phyloP scores from a whole-genome alignment of 345 rosid species.

The Viola odorata region DNA sequence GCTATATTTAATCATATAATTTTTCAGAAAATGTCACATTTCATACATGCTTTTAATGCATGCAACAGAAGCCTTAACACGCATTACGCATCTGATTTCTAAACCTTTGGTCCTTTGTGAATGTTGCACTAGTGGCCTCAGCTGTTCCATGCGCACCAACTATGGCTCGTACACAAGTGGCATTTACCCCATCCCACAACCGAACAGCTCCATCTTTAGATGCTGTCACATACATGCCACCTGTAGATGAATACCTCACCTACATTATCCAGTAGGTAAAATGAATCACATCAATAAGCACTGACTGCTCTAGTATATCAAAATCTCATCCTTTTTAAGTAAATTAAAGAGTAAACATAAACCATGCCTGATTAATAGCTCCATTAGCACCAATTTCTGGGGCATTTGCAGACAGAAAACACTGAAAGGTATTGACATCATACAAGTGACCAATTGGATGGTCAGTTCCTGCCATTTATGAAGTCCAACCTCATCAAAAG shows the following conservation, averaged over 20 bases:
- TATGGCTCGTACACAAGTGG: constrained; percentile 59
- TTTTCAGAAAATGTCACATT: too few species aligned
- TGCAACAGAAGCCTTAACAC: too few species aligned
- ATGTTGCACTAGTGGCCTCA: constrained; percentile 66
- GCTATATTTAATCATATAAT: too few species aligned
- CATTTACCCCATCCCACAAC: constrained; percentile 70
- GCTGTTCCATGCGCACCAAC: constrained; percentile 63
- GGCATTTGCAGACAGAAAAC: constrained; percentile 55
- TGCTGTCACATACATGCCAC: constrained; percentile 73
- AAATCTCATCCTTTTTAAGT: neutral
- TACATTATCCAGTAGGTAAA: constrained; percentile 24
- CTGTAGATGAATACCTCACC: constrained; percentile 84
- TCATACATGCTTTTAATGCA: too few species aligned
- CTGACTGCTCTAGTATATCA: constrained; percentile 5
- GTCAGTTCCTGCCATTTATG: constrained; percentile 58
- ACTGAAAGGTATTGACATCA: constrained; percentile 71
- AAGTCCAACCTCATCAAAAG: constrained; percentile 14
- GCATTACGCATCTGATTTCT: neutral
- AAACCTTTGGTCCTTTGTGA: constrained; percentile 80
- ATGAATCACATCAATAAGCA: neutral
- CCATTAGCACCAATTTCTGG: constrained; percentile 56
- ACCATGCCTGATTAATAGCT: constrained; percentile 75
- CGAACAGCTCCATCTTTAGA: constrained; percentile 78
- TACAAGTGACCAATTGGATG: constrained; percentile 76
- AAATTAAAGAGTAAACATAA: neutral